Base-by-base conservation (phyloP, 225 moss, liverwort and hornwort genomes). In the Marchantia paleacea region DNA sequence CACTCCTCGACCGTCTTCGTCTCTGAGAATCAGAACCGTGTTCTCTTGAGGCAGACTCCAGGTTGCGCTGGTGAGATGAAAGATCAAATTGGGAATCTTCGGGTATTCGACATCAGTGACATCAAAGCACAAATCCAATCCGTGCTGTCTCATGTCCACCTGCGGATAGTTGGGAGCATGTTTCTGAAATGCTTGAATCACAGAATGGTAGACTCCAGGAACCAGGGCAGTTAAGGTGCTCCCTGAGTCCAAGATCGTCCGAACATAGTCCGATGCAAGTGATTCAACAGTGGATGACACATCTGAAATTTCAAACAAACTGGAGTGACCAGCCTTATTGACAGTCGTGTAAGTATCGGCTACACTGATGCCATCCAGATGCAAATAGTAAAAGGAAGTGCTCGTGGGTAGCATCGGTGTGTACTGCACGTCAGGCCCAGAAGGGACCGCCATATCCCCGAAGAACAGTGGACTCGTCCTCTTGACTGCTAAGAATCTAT, bases 401-500 rank as follows among this genome's bases (percentile, higher is more conserved):
- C 30, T 26, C 14, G 39, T 7, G 28, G 73, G 16, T 4, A 73
- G 14, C 39, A 73, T 47, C 11, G 73, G 73, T 39, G 73, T 73
- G 51, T 73, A 73, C 51, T 73, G 73, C 30, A 50, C 20, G 6
- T 39, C 15, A 13, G 73, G 9, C 39, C 14, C 25, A 22, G 73
- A 30, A 13, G 73, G 73, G 15, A 7, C 73, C 26, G 73, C 39
- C 20, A 52, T 52, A 13, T 73, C 73, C 39, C 73, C 73, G 73
- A 73, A 73, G 3, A 73, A n/a, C n/a, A 73, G 39, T 9, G 73
- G 73, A 51, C 73, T 73, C 11, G 73, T 73, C 48, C 39, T 73
- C 28, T n/a, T 73, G n/a, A 3, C 15, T 39, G 39, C 73, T 26
- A 30, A 1, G 13, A 25, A 26, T 47, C 39, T 47, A 73, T 47